These are phyloP conservation scores for Coelastrella sp. DNA, from an alignment of 139 green algal genomes.

Conservation along the genomic window DNA sequence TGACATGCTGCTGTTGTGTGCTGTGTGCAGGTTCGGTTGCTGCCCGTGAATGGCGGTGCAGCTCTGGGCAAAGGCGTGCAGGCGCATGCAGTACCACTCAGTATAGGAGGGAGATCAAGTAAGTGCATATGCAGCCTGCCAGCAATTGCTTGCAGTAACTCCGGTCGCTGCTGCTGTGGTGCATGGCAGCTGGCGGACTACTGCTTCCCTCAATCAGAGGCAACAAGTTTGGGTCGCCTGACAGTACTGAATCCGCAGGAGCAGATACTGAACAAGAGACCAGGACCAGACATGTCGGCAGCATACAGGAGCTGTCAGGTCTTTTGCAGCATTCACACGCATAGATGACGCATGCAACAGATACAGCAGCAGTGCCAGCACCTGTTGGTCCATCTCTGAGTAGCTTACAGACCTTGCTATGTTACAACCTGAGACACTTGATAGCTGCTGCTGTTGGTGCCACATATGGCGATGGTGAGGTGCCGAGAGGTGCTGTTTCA, in stretches of 20 bases:
- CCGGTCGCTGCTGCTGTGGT: no score
- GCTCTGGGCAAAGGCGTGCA: slow-evolving; percentile 28
- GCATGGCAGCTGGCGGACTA: no score
- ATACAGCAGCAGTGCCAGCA: not conserved
- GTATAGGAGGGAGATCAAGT: slow-evolving; percentile 41
- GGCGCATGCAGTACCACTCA: slow-evolving; percentile 35
- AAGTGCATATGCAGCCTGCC: not conserved
- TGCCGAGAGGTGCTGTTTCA: not conserved
- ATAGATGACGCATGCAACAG: not conserved
- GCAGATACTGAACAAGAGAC: not conserved
- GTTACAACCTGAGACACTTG: no score
- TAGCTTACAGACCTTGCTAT: not conserved
- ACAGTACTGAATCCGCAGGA: not conserved
- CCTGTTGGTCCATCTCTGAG: not conserved
- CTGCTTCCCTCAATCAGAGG: no score
- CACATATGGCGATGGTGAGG: not conserved
- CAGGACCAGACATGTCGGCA: no score
- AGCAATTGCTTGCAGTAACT: not conserved
- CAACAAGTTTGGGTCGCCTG: no score
- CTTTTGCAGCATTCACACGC: no score
- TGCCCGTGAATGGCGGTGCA: slow-evolving; percentile 20
- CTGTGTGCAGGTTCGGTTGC: slow-evolving; percentile 36
- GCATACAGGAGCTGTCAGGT: no score
- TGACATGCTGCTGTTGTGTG: not conserved
- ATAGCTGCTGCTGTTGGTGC: not conserved